Conservation (phyloP, 73 alveolate species). For the Paramecium pentaurelia region DNA sequence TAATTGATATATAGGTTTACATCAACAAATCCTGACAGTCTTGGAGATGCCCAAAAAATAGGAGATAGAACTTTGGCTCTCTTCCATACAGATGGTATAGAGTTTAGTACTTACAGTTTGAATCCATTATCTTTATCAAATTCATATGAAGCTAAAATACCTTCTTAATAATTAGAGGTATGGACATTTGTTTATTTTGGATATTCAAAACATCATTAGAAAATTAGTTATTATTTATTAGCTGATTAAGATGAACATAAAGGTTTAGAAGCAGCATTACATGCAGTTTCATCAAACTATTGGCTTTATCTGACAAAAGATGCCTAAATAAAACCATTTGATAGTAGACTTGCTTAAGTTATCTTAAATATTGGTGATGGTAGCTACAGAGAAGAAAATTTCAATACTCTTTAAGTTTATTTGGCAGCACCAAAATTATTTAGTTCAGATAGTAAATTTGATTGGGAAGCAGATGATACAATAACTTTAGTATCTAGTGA, state of each 20-base stretch:
- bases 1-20: conserved; percentile 28
- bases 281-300: conserved; percentile 21
- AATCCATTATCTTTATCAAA: not conserved
- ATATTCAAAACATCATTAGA: not conserved
- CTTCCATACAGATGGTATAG: not conserved
- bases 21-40: not conserved
- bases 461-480: conserved; percentile 33
- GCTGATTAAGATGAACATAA: conserved; percentile 3
- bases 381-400: not conserved
- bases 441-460: not conserved
- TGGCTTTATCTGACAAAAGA: not conserved
- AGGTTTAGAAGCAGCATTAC: conserved; percentile 1
- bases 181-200: not conserved
- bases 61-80: conserved; percentile 34
- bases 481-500: not conserved
- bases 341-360: conserved; percentile 18
- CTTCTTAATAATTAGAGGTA: not conserved
- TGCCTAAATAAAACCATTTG: not conserved
- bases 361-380: conserved; percentile 16
- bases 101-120: not conserved
- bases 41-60: not conserved
- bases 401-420: not conserved
- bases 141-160: not conserved
- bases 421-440: conserved; percentile 41
- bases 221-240: not conserved